These are phyloP conservation scores for Chlamydomonas incerta DNA, from an alignment of 139 green algal genomes.

Conservation along the genomic window DNA sequence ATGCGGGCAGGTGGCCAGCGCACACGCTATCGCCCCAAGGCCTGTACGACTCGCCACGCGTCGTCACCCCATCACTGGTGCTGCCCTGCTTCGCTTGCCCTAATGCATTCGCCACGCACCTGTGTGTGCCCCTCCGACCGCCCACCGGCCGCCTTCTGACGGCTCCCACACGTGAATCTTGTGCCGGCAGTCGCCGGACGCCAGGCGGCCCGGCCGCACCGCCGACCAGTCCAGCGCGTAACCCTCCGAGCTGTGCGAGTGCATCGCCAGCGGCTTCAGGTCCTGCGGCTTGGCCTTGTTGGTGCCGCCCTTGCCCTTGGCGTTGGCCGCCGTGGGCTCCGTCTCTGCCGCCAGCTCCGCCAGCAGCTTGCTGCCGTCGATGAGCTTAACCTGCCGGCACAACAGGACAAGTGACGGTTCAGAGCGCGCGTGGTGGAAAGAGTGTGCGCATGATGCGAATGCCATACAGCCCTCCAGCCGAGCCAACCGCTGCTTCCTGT, in stretches of 20 bases:
- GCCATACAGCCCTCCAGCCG: too few species aligned
- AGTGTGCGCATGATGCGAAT: too few species aligned
- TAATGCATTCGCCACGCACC: constrained; percentile 6
- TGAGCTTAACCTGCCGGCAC: constrained; percentile 68
- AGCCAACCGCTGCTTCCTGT: too few species aligned
- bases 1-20: too few species aligned
- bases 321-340: constrained; percentile 37
- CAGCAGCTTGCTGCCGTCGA: constrained; percentile 78
- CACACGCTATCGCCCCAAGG: too few species aligned
- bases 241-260: constrained; percentile 86
- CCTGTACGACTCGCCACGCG: too few species aligned
- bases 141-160: constrained; percentile 77
- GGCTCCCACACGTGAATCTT: constrained; percentile 93
- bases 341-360: constrained; percentile 66
- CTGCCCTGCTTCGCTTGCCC: too few species aligned
- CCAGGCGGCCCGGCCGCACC: constrained; percentile 77
- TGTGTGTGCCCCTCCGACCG: constrained; percentile 62
- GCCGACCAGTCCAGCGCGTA: constrained; percentile 92
- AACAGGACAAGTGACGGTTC: too few species aligned
- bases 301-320: constrained; percentile 14
- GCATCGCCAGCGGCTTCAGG: constrained; percentile 62
- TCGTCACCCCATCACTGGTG: background rate
- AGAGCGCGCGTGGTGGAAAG: too few species aligned
- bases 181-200: constrained; percentile 75
- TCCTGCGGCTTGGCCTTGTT: constrained; percentile 37